These are phyloP conservation scores for Sporothrix pseudoabietina DNA, from an alignment of 2,329 filamentous ascomycete genomes.

Conservation along the genomic window DNA sequence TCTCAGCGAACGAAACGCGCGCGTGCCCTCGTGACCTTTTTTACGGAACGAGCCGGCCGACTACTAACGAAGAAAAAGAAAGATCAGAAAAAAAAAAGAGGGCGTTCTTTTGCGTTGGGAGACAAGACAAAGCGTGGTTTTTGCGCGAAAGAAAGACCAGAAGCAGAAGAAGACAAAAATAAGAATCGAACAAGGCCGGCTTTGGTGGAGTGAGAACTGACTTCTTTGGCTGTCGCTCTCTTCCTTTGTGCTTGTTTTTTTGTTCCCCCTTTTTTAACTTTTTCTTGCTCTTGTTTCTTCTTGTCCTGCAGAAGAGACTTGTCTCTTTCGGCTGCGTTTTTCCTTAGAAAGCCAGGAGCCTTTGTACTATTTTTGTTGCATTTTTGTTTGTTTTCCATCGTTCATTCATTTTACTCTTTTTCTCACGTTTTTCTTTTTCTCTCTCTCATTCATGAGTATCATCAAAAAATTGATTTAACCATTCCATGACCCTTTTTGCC, in stretches of 20 bases:
- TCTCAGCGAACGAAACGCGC: neutral
- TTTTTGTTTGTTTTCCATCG: conserved; percentile 43
- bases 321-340: conserved; percentile 21
- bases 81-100: conserved; percentile 11
- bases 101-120: conserved; percentile 11
- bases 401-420: conserved; percentile 43
- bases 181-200: conserved; percentile 23
- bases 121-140: conserved; percentile 24
- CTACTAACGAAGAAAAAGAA: conserved; percentile 1
- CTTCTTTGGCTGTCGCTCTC: conserved; percentile 15
- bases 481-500: conserved; percentile 37
- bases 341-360: conserved; percentile 6
- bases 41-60: neutral
- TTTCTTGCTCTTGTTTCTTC: conserved; percentile 1
- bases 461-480: conserved; percentile 36
- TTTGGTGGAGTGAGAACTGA: conserved; percentile 27
- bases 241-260: conserved; percentile 23
- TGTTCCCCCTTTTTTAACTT: neutral
- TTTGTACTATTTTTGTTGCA: conserved; percentile 54
- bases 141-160: conserved; percentile 4
- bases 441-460: conserved; percentile 32
- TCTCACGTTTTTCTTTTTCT: conserved; percentile 19
- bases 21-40: neutral
- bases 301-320: conserved; percentile 21
- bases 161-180: conserved; percentile 6